Conservation (phyloP, 495 filamentous ascomycete genomes). For the Penicillium malachiteum region DNA sequence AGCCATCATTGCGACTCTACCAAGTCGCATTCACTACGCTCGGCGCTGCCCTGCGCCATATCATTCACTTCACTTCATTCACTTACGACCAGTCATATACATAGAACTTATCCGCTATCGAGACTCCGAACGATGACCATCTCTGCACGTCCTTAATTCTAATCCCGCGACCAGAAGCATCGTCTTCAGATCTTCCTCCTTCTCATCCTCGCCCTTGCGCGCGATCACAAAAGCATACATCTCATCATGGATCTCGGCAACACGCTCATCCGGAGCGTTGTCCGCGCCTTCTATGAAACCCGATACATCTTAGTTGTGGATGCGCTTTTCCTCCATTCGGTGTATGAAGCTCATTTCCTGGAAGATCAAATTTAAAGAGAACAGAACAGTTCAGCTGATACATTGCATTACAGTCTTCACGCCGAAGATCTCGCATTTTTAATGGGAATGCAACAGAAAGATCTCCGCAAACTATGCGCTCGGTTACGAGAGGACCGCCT, state of each 20-base stretch:
- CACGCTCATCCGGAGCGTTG: constrained; percentile 81
- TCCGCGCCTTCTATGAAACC: constrained; percentile 89
- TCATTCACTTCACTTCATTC: neutral
- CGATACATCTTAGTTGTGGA: constrained; percentile 88
- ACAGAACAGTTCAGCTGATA: constrained; percentile 3
- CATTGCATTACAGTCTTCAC: constrained; percentile 55
- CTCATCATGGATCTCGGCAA: constrained; percentile 77
- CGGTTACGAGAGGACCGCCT: constrained; percentile 82
- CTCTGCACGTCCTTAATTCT: constrained; percentile 1
- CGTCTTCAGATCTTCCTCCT: neutral
- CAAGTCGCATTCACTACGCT: constrained; percentile 2
- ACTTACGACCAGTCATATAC: neutral
- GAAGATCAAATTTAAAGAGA: constrained; percentile 4
- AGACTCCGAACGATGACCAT: neutral
- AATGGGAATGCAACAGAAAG: constrained; percentile 83
- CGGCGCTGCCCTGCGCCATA: neutral
- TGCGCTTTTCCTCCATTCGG: constrained; percentile 87
- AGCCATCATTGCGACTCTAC: neutral
- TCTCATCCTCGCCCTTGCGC: neutral
- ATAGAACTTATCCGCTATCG: neutral
- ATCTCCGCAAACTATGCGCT: constrained; percentile 82
- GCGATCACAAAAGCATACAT: neutral
- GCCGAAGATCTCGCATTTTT: constrained; percentile 85
- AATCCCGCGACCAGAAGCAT: constrained; percentile 1
- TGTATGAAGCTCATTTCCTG: constrained; percentile 49